Conservation (phyloP, 352 stramenopile species). For the Blastocystis sp. region DNA sequence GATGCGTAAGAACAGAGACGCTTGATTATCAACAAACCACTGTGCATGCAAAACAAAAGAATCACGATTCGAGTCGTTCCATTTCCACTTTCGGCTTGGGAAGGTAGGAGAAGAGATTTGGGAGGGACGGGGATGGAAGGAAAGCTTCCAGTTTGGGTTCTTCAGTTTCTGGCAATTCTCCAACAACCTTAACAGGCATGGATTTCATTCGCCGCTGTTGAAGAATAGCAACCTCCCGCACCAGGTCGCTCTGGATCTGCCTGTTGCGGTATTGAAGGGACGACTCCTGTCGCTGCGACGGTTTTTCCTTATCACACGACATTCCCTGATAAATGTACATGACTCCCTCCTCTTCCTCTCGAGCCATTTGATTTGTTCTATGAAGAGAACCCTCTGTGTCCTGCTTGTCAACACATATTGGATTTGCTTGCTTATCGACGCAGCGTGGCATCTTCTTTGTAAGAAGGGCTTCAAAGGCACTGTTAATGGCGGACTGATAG, state of each 20-base stretch:
- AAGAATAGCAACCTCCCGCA: neutral
- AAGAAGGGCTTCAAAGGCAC: neutral
- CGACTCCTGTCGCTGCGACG: neutral
- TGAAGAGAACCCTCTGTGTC: no score
- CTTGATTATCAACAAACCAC: no score
- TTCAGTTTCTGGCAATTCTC: no score
- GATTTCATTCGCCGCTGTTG: neutral
- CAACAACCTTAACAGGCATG: neutral
- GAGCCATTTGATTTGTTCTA: neutral
- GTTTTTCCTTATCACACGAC: neutral
- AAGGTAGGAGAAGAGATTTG: no score
- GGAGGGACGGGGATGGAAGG: no score
- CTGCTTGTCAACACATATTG: no score
- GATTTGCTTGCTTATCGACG: no score
- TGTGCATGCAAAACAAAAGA: no score
- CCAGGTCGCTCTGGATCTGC: neutral
- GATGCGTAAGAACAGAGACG: no score
- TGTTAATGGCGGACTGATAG: neutral
- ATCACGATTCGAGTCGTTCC: neutral
- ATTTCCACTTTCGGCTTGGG: neutral
- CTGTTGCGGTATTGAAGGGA: neutral
- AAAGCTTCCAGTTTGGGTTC: no score
- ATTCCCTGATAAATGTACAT: conserved; percentile 23
- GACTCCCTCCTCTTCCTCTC: neutral
- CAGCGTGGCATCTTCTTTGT: no score